phyloP scores from a whole-genome alignment of 176 grass and related monocot genomes.

The Cymbopogon citratus region DNA sequence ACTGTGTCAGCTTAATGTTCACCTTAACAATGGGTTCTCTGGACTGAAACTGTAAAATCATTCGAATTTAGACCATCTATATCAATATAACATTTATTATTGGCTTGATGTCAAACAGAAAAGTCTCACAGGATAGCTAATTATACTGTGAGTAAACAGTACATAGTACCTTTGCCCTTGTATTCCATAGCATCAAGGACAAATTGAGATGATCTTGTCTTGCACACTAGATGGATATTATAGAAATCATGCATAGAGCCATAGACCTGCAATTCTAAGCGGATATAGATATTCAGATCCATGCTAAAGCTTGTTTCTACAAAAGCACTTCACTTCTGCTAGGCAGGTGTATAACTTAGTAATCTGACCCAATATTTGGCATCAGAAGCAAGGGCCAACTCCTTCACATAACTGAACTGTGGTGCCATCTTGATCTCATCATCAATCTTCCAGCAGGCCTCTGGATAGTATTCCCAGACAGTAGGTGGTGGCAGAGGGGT shows the following conservation, averaged over 20 bases:
- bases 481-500: conserved; percentile 14
- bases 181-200: conserved; percentile 23
- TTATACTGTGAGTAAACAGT: conserved; percentile 40
- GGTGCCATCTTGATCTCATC: conserved; percentile 52
- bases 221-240: conserved; percentile 35
- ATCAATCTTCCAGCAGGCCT: conserved; percentile 54
- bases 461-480: conserved; percentile 42
- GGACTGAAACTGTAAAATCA: conserved; percentile 7
- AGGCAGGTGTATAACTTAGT: conserved; percentile 22
- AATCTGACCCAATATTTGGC: conserved; percentile 27
- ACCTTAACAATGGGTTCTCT: neutral
- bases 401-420: conserved; percentile 33
- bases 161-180: conserved; percentile 37
- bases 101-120: conserved; percentile 17
- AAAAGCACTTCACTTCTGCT: conserved; percentile 48
- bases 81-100: conserved; percentile 19
- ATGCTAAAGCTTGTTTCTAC: conserved; percentile 37
- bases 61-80: conserved; percentile 15
- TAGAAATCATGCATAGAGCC: conserved; percentile 20
- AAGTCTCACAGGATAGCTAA: conserved; percentile 16
- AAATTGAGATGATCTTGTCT: conserved; percentile 24
- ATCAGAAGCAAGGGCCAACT: conserved; percentile 41
- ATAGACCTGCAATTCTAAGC: conserved; percentile 30
- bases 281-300: conserved; percentile 26
- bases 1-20: neutral